A percentile compares a stretch with the other conserved stretches of the same genome.
Evolutionary conservation across 169 alveolate species (phyloP).

Genomic region (Perkinsus chesapeaki): DNA sequence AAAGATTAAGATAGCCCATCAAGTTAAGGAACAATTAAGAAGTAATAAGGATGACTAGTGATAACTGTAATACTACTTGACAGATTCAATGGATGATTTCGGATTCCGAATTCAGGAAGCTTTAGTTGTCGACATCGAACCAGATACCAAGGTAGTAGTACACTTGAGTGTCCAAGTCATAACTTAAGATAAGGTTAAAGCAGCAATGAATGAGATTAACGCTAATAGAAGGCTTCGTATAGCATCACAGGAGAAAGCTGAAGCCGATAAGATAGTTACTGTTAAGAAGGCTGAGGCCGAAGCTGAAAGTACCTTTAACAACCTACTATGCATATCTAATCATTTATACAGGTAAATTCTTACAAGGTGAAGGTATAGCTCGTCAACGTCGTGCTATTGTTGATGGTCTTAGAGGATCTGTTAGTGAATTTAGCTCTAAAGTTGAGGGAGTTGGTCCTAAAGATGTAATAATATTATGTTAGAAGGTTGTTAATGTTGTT

Average conservation of each 20-base stretch:
- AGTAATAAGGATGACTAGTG: neutral
- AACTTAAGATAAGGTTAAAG: conserved; percentile 7
- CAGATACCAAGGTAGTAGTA: neutral
- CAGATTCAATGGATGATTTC: neutral
- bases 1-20: conserved; percentile 21
- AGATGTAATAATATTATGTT: neutral
- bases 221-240: conserved; percentile 6
- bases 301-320: neutral
- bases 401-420: conserved; percentile 22
- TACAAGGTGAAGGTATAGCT: conserved; percentile 27
- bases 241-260: conserved; percentile 31
- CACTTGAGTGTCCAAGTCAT: neutral
- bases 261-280: neutral
- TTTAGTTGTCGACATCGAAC: conserved; percentile 22
- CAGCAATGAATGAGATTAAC: conserved; percentile 31
- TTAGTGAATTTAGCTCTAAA: conserved; percentile 4
- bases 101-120: conserved; percentile 17
- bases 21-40: conserved; percentile 8
- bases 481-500: neutral
- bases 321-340: neutral
- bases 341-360: neutral
- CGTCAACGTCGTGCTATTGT: conserved; percentile 25
- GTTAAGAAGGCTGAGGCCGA: neutral
- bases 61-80: neutral
- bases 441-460: conserved; percentile 18